Conservation (phyloP, 2,329 filamentous ascomycete species). For the Beauveria australis region DNA sequence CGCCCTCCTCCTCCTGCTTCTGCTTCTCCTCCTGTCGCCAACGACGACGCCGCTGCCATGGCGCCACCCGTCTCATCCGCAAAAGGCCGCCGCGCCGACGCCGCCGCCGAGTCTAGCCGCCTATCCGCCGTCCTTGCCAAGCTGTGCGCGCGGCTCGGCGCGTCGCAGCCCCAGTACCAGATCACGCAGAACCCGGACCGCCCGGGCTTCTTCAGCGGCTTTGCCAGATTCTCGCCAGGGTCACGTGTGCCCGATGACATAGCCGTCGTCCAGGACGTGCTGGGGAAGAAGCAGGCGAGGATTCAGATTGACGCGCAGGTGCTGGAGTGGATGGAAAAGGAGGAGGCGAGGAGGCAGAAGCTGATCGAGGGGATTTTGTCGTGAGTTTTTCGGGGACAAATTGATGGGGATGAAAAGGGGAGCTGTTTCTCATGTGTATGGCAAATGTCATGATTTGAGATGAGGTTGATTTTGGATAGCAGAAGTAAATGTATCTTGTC, state of each 20-base stretch:
- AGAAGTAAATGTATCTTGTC: too few relatives aligned
- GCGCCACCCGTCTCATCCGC: neutral
- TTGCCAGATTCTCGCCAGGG: conserved; percentile 25
- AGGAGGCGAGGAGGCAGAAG: conserved; percentile 14
- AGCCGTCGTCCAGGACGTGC: conserved; percentile 25
- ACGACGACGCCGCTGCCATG: neutral
- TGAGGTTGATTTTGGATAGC: too few relatives aligned
- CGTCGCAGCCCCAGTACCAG: conserved; percentile 27
- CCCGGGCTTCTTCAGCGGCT: conserved; percentile 28
- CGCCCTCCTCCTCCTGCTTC: neutral
- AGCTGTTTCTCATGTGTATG: neutral
- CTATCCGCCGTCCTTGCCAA: conserved; percentile 20
- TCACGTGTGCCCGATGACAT: conserved; percentile 23
- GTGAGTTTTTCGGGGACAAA: neutral
- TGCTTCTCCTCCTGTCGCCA: neutral
- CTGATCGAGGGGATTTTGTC: neutral
- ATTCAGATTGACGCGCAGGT: conserved; percentile 32
- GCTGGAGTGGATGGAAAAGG: conserved; percentile 26
- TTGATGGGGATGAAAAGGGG: too few relatives aligned
- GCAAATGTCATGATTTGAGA: neutral
- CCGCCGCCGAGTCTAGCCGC: conserved; percentile 11
- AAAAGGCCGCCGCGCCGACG: conserved; percentile 5
- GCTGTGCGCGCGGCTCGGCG: conserved; percentile 26
- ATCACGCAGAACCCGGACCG: conserved; percentile 16
- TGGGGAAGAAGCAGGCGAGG: conserved; percentile 27